Conservation (phyloP, 169 alveolate species). For the Sarcocystis neurona region DNA sequence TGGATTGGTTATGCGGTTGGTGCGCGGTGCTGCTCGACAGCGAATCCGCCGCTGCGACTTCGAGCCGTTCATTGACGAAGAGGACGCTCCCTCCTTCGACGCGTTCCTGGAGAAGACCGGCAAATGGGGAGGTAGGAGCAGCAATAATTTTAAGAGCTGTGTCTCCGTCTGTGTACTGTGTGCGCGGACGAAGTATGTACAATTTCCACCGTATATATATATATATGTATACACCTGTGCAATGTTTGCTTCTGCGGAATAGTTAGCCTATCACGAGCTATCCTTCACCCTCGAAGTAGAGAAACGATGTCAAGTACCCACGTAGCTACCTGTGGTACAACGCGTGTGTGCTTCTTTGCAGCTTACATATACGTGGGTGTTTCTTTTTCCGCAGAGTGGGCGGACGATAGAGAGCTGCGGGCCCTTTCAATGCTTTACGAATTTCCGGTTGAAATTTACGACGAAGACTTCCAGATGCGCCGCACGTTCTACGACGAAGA, state of each 20-base stretch:
- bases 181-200: no score
- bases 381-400: conserved; percentile 45
- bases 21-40: no score
- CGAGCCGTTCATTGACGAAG: conserved; percentile 43
- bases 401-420: conserved; percentile 58
- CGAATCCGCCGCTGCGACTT: conserved; percentile 39
- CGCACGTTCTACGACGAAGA: conserved; percentile 48
- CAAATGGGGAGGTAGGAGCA: conserved; percentile 38
- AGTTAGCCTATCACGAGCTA: no score
- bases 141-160: neutral
- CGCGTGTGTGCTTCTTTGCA: no score
- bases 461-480: conserved; percentile 29
- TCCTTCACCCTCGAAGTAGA: no score
- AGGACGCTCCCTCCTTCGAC: conserved; percentile 49
- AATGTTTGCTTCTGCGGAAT: no score
- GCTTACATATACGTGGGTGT: no score
- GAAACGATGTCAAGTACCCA: no score
- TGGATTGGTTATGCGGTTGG: no score
- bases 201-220: no score
- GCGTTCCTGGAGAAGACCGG: conserved; percentile 24
- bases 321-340: no score
- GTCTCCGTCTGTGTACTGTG: neutral
- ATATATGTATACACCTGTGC: no score
- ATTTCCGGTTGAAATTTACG: conserved; percentile 47
- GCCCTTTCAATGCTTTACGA: conserved; percentile 51